Base-by-base conservation (phyloP, 257 asterid species). In the Solanum ossicruentum region DNA sequence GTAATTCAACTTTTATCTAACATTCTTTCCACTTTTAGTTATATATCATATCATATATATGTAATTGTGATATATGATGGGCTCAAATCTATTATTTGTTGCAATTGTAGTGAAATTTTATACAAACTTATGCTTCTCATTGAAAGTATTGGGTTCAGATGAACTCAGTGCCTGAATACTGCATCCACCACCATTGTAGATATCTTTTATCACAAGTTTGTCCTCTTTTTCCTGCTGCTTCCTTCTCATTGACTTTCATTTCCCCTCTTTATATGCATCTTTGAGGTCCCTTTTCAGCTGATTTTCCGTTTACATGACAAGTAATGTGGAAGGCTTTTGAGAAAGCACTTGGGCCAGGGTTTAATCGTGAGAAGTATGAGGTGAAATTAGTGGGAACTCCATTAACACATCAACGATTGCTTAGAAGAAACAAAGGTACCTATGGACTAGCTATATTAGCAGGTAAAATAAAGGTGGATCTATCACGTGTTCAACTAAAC, bases 311-410 rank as follows among this genome's bases (percentile, higher is more conserved):
- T 49, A 77, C 82, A 23, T 77, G 78, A 16, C 82, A 95, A 98
- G 97, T 96, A 69, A 77, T 96, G 95, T 96, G 98, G 98, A 93
- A 88, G 88, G 99, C 97, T 17, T 97, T 96, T 36, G 98, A 96
- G 86, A 92, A 98, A 1, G 98, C 92, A 23, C 90, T 96, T 1
- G 98, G 99, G 10, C 95, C 95, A 17, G 93, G 95, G 28, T 96
- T 96, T 26, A 90, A 86, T 47, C 94, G 97, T 5, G 93, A 89
- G 5, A 96, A 91, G 79, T 96, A 98, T 63, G 98, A 94, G 87
- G 99, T 96, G 65, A 93, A 94, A 89, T 89, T 94, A 83, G 95
- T 93, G 3, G 99, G 99, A 80, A 92, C 95, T 72, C 99, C 99
- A 84, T 87, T 94, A 56, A 96, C 99, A 63, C 99, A 96, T 89